Conservation (phyloP, 805 yeast genomes). For the Ogataea salicorniae region DNA sequence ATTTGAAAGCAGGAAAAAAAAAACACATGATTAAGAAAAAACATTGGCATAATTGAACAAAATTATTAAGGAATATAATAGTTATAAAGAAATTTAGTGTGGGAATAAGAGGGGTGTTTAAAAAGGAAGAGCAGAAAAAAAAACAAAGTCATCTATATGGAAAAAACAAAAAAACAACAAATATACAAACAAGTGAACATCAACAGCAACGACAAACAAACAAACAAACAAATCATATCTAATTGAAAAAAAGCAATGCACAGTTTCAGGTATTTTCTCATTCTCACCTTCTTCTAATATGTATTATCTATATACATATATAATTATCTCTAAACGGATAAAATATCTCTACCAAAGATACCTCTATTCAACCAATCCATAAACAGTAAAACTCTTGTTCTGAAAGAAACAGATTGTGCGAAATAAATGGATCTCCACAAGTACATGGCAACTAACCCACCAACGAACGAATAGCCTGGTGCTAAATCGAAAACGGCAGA, state of each 20-base stretch:
- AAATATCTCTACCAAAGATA: slow-evolving; percentile 46
- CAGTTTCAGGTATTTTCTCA: not conserved
- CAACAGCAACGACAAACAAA: not conserved
- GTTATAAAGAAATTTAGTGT: not conserved
- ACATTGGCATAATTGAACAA: no score
- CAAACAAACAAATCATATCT: not conserved
- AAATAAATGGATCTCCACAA: slow-evolving; percentile 69
- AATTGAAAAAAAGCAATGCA: not conserved
- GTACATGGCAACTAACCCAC: slow-evolving; percentile 67
- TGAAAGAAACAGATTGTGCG: slow-evolving; percentile 59
- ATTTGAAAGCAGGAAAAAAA: no score
- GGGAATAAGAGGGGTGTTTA: not conserved
- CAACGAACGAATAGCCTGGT: slow-evolving; percentile 56
- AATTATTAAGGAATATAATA: no score
- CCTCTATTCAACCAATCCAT: slow-evolving; percentile 69
- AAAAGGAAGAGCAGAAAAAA: not conserved
- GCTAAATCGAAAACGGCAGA: slow-evolving; percentile 65
- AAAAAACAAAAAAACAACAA: no score
- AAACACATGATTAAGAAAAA: no score
- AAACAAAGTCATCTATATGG: not conserved
- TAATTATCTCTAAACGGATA: slow-evolving; percentile 10
- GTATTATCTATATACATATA: no score
- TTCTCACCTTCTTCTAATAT: no score
- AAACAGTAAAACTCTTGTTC: slow-evolving; percentile 57
- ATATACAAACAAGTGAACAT: not conserved